phyloP scores from a whole-genome alignment of 139 green algal genomes.

The Edaphochlamys debaryana region DNA sequence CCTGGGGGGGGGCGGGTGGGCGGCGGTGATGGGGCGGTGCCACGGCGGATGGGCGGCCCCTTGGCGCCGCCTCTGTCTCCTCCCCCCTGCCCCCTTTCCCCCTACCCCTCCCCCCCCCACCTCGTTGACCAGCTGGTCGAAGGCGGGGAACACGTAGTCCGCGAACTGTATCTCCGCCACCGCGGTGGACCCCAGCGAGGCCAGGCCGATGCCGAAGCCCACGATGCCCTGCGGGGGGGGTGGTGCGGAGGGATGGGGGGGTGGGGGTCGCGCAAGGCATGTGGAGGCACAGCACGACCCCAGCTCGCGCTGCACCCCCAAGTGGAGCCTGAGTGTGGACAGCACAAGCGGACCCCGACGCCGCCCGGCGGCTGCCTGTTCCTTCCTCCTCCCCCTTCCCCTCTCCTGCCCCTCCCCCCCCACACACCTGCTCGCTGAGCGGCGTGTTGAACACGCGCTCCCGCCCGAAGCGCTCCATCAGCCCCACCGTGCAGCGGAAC shows the following conservation, averaged over 20 bases:
- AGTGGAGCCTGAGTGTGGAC: too few species aligned
- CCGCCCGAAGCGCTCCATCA: slow-evolving; percentile 80
- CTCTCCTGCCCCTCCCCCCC: too few species aligned
- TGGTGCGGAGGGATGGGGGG: neutral
- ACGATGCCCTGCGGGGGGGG: slow-evolving; percentile 80
- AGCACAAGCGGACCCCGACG: too few species aligned
- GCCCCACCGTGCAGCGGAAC: slow-evolving; percentile 89
- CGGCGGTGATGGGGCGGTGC: neutral
- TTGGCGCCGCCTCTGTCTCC: too few species aligned
- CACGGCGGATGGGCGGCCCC: neutral
- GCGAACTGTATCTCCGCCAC: slow-evolving; percentile 95
- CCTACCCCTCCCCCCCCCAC: neutral
- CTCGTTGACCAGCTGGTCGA: slow-evolving; percentile 91
- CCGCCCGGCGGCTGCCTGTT: too few species aligned
- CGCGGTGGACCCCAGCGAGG: slow-evolving; percentile 76
- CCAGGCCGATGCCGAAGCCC: slow-evolving; percentile 90
- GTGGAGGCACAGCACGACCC: too few species aligned
- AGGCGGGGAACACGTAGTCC: slow-evolving; percentile 94
- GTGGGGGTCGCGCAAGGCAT: neutral
- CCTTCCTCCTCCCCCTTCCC: too few species aligned
- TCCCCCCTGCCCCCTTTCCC: neutral
- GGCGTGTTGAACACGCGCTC: slow-evolving; percentile 95
- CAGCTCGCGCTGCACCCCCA: too few species aligned
- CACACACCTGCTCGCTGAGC: slow-evolving; percentile 82
- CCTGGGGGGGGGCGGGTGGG: slow-evolving; percentile 50